Evolutionary conservation across 148 eudicot species (phyloP), one percentile per base, ranked within the genome.

Genomic region (Gaultheria prostrata): DNA sequence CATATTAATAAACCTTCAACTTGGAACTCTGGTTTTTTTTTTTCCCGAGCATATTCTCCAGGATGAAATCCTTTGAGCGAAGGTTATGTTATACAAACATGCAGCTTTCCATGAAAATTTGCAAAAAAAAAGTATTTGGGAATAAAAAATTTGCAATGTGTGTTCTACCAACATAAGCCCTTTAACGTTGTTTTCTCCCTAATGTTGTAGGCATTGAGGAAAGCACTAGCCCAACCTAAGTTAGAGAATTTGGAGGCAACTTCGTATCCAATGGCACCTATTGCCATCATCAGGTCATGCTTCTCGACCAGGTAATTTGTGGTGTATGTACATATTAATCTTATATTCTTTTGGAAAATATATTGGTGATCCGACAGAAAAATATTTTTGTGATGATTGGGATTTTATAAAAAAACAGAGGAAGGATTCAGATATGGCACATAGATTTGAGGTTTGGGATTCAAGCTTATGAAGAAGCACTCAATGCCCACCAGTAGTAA

Each of bases 181-280:
- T 28, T 67, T 67, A 30, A 67, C 9, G 28, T 59, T 73, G 76
- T 83, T 45, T 72, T 56, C 7, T 28, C 65, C 48, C 26, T 4
- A 59, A 48, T 82, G 11, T 75, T 86, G 83, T 54, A 95, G 98
- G 98, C 88, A 82, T 86, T 94, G 86, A 96, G 98, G 80, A 85
- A 90, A 80, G 90, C 92, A 77, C 82, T 94, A 80, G 82, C 89
- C 84, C 87, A 86, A 61, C 87, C 88, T 39, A 90, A 85, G 85
- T 32, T 85, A 63, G 91, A 88, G 32, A 87, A 82, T 77, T 49
- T 84, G 51, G 90, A 88, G 81, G 83, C 69, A 35, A 79, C 82
- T 63, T 89, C 93, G 71, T 96, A 91, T 87, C 98, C 98, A 72
- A 93, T 96, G 95, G 87, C 89, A 76, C 93, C 98, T 48, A 92